Evolutionary conservation across 345 rosid species (phyloP).

Genomic region (Pugionium dolabratum): DNA sequence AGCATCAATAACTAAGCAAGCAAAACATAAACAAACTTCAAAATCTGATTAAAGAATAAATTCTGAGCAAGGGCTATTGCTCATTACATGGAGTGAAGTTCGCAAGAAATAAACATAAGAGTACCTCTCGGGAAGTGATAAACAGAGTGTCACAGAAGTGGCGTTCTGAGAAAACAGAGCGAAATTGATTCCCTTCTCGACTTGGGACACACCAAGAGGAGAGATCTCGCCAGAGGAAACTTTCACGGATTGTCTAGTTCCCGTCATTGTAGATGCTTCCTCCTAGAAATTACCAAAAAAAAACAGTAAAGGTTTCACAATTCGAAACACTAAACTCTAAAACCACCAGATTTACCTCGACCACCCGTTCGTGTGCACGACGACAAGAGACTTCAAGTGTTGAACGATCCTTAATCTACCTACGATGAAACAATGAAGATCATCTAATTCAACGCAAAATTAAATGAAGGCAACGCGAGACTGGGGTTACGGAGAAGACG

Average conservation of each 20-base stretch:
- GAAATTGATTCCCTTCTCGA: conserved; percentile 77
- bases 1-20: not conserved
- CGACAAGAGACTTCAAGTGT: conserved; percentile 46
- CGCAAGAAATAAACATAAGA: not conserved
- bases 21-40: conserved; percentile 12
- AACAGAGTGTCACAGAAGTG: conserved; percentile 73
- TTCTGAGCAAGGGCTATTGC: too few relatives aligned
- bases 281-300: conserved; percentile 37
- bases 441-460: not conserved
- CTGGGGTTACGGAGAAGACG: conserved; percentile 27
- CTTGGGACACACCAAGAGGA: conserved; percentile 83
- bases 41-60: not conserved
- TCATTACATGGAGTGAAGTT: too few relatives aligned
- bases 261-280: conserved; percentile 51
- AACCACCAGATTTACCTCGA: conserved; percentile 50
- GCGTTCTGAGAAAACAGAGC: conserved; percentile 86
- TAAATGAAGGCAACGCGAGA: not conserved
- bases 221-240: conserved; percentile 67
- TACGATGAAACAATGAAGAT: conserved; percentile 31
- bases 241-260: conserved; percentile 42
- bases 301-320: not conserved
- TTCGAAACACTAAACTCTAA: not conserved
- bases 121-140: conserved; percentile 71
- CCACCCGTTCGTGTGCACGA: conserved; percentile 57
- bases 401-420: conserved; percentile 47